A percentile compares a stretch with the other conserved stretches of the same genome.
These are phyloP conservation scores for Pinus tabuliformis DNA, from an alignment of 75 land plant genomes.

Conservation along the genomic window DNA sequence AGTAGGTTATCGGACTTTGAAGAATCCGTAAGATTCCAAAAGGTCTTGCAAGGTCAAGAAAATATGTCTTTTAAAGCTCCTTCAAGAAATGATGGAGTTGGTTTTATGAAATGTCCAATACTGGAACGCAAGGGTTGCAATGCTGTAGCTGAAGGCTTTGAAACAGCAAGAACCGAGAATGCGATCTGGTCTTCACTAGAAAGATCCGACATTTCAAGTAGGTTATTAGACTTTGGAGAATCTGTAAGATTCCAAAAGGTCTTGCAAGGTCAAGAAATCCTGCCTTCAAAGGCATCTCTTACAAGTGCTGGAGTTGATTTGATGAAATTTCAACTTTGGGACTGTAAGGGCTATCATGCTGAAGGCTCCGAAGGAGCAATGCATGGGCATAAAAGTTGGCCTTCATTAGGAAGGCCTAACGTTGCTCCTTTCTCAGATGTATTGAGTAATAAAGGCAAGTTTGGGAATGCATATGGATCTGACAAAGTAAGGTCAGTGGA, in stretches of 20 bases:
- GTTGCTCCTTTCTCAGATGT: background rate
- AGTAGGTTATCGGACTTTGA: constrained; percentile 36
- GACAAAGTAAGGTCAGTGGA: background rate
- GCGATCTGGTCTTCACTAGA: constrained; percentile 12
- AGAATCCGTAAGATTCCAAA: constrained; percentile 57
- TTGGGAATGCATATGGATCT: constrained; percentile 3
- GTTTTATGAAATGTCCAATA: constrained; percentile 8
- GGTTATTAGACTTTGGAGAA: constrained; percentile 48
- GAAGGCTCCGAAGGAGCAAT: background rate
- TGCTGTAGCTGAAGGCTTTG: constrained; percentile 4
- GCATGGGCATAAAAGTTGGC: constrained; percentile 3
- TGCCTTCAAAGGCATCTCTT: constrained; percentile 17
- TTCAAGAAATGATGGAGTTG: constrained; percentile 14
- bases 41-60: constrained; percentile 99
- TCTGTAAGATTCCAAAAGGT: constrained; percentile 65
- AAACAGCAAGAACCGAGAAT: constrained; percentile 2
- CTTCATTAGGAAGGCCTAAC: constrained; percentile 4
- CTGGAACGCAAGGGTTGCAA: constrained; percentile 10
- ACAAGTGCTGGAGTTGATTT: constrained; percentile 17
- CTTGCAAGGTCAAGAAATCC: constrained; percentile 94
- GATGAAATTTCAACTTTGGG: constrained; percentile 16
- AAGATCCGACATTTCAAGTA: constrained; percentile 27
- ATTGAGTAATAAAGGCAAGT: background rate
- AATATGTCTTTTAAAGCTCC: constrained; percentile 19
- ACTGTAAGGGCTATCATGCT: constrained; percentile 1